Percentiles rank a stretch among this genome's conserved stretches.
Conservation (phyloP, 1,284 basidiomycete species). For the Irpex sp. region DNA sequence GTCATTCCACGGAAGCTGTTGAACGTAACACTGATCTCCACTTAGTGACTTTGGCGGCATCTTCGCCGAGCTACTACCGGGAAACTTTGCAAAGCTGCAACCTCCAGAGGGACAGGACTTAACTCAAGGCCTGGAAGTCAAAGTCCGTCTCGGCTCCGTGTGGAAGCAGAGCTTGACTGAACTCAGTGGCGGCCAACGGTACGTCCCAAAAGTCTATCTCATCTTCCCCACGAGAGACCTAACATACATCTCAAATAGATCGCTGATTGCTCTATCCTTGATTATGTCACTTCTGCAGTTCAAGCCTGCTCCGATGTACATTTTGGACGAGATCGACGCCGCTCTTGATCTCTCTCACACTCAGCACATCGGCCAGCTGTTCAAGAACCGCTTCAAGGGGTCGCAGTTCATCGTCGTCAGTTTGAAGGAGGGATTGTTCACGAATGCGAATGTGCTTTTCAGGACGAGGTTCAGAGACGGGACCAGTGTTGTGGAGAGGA, state of each 20-base stretch:
- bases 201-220: slow-evolving; percentile 21
- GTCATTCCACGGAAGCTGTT: neutral
- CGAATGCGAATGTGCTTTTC: slow-evolving; percentile 97
- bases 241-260: slow-evolving; percentile 41
- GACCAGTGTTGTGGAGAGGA: slow-evolving; percentile 84
- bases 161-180: slow-evolving; percentile 99
- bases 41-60: slow-evolving; percentile 92
- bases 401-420: slow-evolving; percentile 98
- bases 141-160: slow-evolving; percentile 88
- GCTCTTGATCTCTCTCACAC: slow-evolving; percentile 95
- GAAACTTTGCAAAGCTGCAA: slow-evolving; percentile 94
- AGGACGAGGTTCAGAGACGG: slow-evolving; percentile 89
- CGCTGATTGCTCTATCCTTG: slow-evolving; percentile 91
- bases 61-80: slow-evolving; percentile 93
- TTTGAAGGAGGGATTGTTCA: slow-evolving; percentile 95
- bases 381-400: slow-evolving; percentile 96
- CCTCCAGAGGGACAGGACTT: slow-evolving; percentile 92
- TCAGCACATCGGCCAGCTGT: slow-evolving; percentile 94
- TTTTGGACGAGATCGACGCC: slow-evolving; percentile 97
- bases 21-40: slow-evolving; percentile 1
- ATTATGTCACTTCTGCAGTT: slow-evolving; percentile 99
- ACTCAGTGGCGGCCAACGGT: slow-evolving; percentile 95
- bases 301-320: slow-evolving; percentile 99
- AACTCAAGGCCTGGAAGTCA: slow-evolving; percentile 94
- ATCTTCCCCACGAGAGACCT: neutral